Evolutionary conservation across 164 flowering plant species (phyloP), one percentile per base, ranked within the genome.

Genomic region (Santalum album): DNA sequence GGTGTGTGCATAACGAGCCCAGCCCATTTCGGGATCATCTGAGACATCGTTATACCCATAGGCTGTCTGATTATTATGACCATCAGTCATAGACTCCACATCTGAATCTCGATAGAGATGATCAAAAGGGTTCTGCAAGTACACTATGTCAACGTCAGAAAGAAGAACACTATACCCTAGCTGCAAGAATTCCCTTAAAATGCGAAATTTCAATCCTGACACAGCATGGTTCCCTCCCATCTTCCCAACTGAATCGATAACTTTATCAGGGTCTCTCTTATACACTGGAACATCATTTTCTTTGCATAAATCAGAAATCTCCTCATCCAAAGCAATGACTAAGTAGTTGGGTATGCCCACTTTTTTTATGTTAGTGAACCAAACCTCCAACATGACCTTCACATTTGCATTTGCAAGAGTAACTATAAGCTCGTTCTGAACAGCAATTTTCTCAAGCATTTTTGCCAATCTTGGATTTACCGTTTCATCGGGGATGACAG

Each of bases 61-160:
- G 53, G 23, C 50, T 38, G 17, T 38, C 42, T 3, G 9, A 38
- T 38, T 38, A 15, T 38, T 4, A 57, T 84, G 87, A 53, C 99
- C 99, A 70, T 92, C 97, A 21, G 78, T 65, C 97, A 89, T 92
- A 40, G 96, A 85, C 59, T 92, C 99, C 55, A 92, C 90, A 63
- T 92, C 99, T 18, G 91, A 82, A 64, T 92, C 99, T 55, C 96
- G 65, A 54, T 76, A 75, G 2, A 89, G 77, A 71, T 82, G 69
- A 64, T 83, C 72, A 67, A 92, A 92, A 7, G 99, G 99, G 67
- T 89, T 90, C 71, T 82, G 94, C 69, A 92, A 58, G 67, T 80
- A 87, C 3, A 89, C 83, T 4, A 92, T 89, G 68, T 92, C 97
- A 26, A 89, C 86, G 60, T 92, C 23, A 11, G 50, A 46, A 11